phyloP scores from a whole-genome alignment of 352 stramenopile species.

The Globisporangium paddicum region DNA sequence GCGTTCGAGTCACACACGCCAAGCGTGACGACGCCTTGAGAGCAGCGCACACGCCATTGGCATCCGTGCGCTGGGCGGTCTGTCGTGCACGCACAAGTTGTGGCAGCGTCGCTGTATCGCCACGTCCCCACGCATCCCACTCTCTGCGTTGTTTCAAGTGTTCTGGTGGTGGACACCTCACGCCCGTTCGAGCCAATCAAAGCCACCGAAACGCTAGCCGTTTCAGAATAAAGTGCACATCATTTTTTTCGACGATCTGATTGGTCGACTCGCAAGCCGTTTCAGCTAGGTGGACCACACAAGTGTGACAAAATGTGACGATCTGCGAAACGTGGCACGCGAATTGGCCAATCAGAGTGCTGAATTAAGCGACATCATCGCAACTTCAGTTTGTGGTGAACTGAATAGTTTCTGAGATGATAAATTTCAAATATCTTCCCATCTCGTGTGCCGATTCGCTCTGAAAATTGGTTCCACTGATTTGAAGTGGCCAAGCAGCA shows the following conservation, averaged over 20 bases:
- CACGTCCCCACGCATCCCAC: neutral
- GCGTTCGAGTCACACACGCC: neutral
- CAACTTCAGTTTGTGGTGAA: neutral
- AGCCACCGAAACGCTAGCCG: too few relatives aligned
- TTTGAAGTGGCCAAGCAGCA: neutral
- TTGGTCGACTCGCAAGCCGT: neutral
- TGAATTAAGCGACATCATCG: neutral
- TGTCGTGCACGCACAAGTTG: neutral
- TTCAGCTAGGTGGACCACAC: neutral
- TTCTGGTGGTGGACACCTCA: slow-evolving; percentile 3
- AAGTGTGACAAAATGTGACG: neutral
- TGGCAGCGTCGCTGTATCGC: neutral
- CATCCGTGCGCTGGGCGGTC: neutral
- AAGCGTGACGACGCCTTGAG: neutral
- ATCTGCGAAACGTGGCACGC: neutral
- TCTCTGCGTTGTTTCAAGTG: neutral
- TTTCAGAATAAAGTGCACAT: too few relatives aligned
- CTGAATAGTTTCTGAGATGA: neutral
- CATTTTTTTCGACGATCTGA: too few relatives aligned
- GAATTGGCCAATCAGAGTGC: slow-evolving; percentile 1
- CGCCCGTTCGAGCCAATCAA: too few relatives aligned
- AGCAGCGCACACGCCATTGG: neutral
- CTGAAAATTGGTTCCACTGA: too few relatives aligned
- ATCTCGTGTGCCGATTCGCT: neutral
- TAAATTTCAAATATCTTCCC: slow-evolving; percentile 10